phyloP scores from a whole-genome alignment of 1,284 basidiomycete species.

The Apiotrichum domesticum region DNA sequence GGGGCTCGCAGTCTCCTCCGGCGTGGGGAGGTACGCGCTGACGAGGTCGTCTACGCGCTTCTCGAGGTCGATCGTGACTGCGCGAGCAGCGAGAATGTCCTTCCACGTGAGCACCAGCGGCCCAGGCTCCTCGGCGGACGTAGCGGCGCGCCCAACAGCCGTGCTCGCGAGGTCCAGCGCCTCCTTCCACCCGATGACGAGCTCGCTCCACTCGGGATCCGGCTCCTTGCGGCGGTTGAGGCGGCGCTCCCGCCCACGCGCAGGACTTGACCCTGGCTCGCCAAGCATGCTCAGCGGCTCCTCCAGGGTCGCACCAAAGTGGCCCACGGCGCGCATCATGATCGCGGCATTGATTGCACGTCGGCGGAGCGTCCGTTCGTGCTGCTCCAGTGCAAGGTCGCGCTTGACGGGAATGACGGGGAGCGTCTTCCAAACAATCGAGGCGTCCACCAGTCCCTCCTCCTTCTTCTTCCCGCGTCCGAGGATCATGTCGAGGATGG shows the following conservation, averaged over 20 bases:
- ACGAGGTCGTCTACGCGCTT: conserved; percentile 14
- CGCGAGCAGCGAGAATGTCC: conserved; percentile 24
- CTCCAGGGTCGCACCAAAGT: conserved; percentile 62
- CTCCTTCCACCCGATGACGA: conserved; percentile 25
- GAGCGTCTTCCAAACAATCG: conserved; percentile 50
- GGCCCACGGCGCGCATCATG: conserved; percentile 58
- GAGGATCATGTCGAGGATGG: conserved; percentile 15
- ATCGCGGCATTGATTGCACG: conserved; percentile 38
- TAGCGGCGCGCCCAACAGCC: conserved; percentile 16
- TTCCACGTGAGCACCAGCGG: conserved; percentile 22
- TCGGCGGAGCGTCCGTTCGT: conserved; percentile 57
- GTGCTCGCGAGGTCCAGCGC: conserved; percentile 27
- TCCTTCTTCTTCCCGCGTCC: conserved; percentile 9
- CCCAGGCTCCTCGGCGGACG: not conserved
- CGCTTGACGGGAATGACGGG: conserved; percentile 63
- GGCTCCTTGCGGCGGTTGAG: conserved; percentile 65
- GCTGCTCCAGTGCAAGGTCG: conserved; percentile 55
- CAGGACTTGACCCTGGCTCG: conserved; percentile 50
- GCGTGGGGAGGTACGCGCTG: conserved; percentile 14
- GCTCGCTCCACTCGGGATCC: conserved; percentile 22
- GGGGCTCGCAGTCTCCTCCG: conserved; percentile 4
- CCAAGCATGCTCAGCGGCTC: conserved; percentile 35
- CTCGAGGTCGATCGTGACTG: conserved; percentile 12
- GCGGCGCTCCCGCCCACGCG: conserved; percentile 60
- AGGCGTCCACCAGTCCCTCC: not conserved